A percentile compares a stretch with the other conserved stretches of the same genome.
phyloP scores from a whole-genome alignment of 257 asterid species.

The Agastache rugosa region DNA sequence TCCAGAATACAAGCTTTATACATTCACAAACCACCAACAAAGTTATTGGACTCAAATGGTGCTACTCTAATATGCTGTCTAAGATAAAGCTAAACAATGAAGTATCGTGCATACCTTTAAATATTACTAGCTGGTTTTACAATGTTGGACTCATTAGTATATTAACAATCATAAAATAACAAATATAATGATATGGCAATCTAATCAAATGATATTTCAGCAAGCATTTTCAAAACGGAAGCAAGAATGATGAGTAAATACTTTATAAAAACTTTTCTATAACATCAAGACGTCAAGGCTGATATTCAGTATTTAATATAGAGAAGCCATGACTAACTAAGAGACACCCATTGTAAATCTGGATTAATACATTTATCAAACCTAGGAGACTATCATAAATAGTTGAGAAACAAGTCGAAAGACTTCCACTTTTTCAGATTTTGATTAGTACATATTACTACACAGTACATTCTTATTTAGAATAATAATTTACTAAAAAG shows the following conservation, averaged over 20 bases:
- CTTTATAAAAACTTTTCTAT: not conserved
- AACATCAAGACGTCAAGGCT: not conserved
- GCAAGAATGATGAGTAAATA: not conserved
- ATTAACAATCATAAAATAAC: slow-evolving; percentile 2
- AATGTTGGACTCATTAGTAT: not conserved
- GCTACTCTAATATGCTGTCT: not conserved
- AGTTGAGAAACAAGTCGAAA: not conserved
- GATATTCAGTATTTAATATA: not conserved
- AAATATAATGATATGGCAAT: not conserved
- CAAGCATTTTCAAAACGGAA: slow-evolving; percentile 3
- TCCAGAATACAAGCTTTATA: not conserved
- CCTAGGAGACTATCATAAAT: not conserved
- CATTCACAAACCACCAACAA: not conserved
- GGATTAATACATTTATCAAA: not conserved
- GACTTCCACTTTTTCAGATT: not conserved
- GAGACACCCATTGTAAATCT: not conserved
- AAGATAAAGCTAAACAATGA: not conserved
- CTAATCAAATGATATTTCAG: slow-evolving; percentile 10
- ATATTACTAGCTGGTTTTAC: slow-evolving; percentile 1
- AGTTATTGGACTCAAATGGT: not conserved
- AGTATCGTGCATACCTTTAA: not conserved
- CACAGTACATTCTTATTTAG: not conserved
- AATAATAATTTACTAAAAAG: not conserved
- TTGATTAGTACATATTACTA: not conserved
- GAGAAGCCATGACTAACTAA: not conserved